Evolutionary conservation across 2,329 filamentous ascomycete species (phyloP).

Genomic region (Mycogone perniciosa): DNA sequence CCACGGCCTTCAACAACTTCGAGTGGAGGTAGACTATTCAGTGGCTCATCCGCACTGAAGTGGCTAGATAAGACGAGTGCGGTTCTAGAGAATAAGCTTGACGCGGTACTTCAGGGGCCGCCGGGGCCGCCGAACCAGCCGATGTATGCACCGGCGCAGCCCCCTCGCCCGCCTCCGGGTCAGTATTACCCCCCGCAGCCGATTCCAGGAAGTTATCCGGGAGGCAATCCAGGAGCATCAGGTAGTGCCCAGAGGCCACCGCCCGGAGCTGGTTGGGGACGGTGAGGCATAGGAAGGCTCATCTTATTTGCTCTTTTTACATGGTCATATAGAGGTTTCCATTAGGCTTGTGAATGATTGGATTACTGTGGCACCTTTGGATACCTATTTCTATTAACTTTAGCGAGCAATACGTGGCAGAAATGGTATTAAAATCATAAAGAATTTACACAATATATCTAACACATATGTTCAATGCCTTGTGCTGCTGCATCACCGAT

Average conservation of each 20-base stretch:
- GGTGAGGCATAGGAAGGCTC: background rate
- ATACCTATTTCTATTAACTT: too few species aligned
- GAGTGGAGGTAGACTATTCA: slow-evolving; percentile 22
- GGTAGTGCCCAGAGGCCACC: background rate
- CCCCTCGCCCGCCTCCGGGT: slow-evolving; percentile 4
- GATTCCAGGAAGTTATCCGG: background rate
- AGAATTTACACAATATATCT: too few species aligned
- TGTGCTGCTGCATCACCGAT: too few species aligned
- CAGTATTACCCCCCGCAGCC: slow-evolving; percentile 4
- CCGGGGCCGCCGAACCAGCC: slow-evolving; percentile 11
- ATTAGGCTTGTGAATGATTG: background rate
- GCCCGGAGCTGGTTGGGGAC: background rate
- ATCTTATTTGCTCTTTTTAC: too few species aligned
- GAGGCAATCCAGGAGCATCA: background rate
- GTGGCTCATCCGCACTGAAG: slow-evolving; percentile 28
- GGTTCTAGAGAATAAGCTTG: slow-evolving; percentile 28
- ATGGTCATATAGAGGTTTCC: background rate
- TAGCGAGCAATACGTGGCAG: too few species aligned
- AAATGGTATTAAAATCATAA: too few species aligned
- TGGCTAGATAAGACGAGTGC: slow-evolving; percentile 31
- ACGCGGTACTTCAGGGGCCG: slow-evolving; percentile 23
- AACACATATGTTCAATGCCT: too few species aligned
- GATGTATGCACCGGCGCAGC: slow-evolving; percentile 8
- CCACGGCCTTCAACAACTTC: slow-evolving; percentile 16
- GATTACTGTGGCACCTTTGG: too few species aligned